Percentiles rank a stretch among this genome's conserved stretches.
Evolutionary conservation across 176 grass and related monocot genomes (phyloP).

Genomic region (Canna indica): DNA sequence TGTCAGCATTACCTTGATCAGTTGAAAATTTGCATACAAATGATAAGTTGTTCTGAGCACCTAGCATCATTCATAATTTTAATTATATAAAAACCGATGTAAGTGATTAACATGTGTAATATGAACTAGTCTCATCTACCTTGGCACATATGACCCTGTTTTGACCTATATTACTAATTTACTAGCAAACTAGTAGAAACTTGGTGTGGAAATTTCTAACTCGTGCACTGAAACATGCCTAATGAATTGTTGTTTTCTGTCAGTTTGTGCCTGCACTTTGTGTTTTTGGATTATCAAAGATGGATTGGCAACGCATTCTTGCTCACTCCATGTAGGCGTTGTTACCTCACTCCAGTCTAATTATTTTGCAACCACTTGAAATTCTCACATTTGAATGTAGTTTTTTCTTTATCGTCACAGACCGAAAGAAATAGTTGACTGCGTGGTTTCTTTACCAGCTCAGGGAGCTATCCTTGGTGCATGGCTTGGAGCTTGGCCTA

Average conservation of each 20-base stretch:
- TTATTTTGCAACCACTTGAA: neutral
- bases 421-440: slow-evolving; percentile 36
- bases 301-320: slow-evolving; percentile 57
- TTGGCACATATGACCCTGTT: no score
- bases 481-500: slow-evolving; percentile 92
- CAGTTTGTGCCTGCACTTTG: slow-evolving; percentile 85
- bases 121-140: no score
- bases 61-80: no score
- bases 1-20: no score
- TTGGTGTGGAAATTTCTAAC: neutral
- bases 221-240: neutral
- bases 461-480: slow-evolving; percentile 80
- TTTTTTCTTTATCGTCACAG: slow-evolving; percentile 27
- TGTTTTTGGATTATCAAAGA: slow-evolving; percentile 68
- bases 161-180: no score
- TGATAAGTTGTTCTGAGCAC: no score
- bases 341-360: neutral
- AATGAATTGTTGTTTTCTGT: slow-evolving; percentile 16
- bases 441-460: slow-evolving; percentile 68
- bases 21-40: no score
- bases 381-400: neutral
- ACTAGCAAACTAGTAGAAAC: no score
- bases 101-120: no score
- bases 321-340: slow-evolving; percentile 52
- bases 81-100: no score